Evolutionary conservation across 495 filamentous ascomycete genomes (phyloP), one percentile per base, ranked within the genome.

Genomic region (Choiromyces venosus): DNA sequence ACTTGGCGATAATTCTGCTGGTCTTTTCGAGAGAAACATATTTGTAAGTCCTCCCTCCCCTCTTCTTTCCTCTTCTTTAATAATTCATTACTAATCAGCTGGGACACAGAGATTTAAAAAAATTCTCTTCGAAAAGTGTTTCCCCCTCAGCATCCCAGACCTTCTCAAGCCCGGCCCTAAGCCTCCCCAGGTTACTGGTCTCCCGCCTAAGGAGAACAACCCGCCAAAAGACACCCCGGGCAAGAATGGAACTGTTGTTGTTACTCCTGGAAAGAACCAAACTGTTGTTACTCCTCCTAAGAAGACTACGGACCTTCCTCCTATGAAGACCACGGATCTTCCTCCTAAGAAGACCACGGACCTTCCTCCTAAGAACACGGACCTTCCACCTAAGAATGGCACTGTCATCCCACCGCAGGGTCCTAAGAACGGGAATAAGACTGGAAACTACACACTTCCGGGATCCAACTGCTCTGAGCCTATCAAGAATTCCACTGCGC

Each of bases 141-240:
- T 77, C 65, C 75, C 73, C 2, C 46, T 76, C 52, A 42, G 66
- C 29, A 71, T 72, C 21, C 69, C 75, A 8, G 65, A 42, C 6
- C 73, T 76, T 37, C 19, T 56, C 46, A 29, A 56, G n/a, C 2
- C 46, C n/a, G 52, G 10, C 25, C 52, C 52, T 12, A 61, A 61
- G 52, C 25, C 25, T 2, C 25, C 2, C 52, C 52, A 61, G 1
- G 2, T 29, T n/a, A 29, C 8, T 10, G 21, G 46, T 56, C n/a
- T 12, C n/a, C 42, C 0, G 9, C 5, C 42, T 7, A 7, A 21
- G 19, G 10, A 18, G 2, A n/a, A n/a, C n/a, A n/a, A n/a, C n/a
- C n/a, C n/a, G n/a, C n/a, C n/a, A n/a, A n/a, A n/a, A n/a, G n/a
- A n/a, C n/a, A n/a, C n/a, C n/a, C n/a, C n/a, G n/a, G n/a, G n/a